Evolutionary conservation across 2,329 filamentous ascomycete species (phyloP), one percentile per base, ranked within the genome.

Genomic region (Trichoderma hamatum): DNA sequence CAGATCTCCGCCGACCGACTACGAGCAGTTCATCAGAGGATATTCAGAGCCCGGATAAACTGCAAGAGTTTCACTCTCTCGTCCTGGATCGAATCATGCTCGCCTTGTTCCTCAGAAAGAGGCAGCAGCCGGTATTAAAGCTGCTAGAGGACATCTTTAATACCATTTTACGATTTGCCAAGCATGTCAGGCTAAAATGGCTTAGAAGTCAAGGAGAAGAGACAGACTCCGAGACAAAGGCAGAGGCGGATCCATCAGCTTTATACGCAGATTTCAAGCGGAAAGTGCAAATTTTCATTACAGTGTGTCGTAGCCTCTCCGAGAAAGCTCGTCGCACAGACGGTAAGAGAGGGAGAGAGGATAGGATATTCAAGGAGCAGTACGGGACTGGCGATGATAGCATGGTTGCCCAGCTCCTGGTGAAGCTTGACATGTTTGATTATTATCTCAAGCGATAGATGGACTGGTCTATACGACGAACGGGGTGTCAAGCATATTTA

Each of bases 81-180:
- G 86, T 90, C 9, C 83, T 97, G 2, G 91, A 96, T 75, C 85
- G 88, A 62, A 93, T 96, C 58, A 87, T 94, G 81, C 88, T 89
- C 71, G 88, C 88, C 0, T 81, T 96, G 0, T 84, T 97, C 16
- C 81, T 97, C 3, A 86, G 91, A 69, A 92, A 91, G 74, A 84
- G 91, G 43, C 93, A 97, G 77, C 84, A 88, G 69, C 90, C 92
- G 1, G 87, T 94, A 0, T 83, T 94, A 71, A 86, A 86, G 49
- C 80, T 96, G 0, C 81, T 97, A 0, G 91, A 96, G 70, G 90
- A 92, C 21, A 91, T 95, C 1, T 95, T 96, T 72, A 82, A 84
- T 1, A 79, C 88, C 0, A 86, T 97, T n/a, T 81, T 97, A 13
- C 82, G 84, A 14, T 96, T 96, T 75, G 88, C 90, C n/a, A 86